Evolutionary conservation across 164 flowering plant genomes (phyloP).

Genomic region (Stephania cephalantha): DNA sequence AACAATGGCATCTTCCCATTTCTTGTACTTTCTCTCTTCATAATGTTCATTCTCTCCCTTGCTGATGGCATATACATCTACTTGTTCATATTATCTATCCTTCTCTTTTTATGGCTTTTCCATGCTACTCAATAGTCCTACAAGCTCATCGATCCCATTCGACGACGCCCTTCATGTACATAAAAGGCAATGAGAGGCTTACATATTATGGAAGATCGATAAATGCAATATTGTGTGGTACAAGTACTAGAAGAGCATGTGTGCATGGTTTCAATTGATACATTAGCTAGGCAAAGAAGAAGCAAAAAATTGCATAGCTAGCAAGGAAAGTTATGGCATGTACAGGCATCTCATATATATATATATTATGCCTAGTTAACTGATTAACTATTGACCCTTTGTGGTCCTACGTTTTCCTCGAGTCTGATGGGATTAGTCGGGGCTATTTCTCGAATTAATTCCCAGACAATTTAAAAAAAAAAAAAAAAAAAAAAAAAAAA

Average conservation of each 20-base stretch:
- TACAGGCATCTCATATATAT: too few relatives aligned
- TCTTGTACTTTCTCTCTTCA: not conserved
- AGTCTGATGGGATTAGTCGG: too few relatives aligned
- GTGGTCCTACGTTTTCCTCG: too few relatives aligned
- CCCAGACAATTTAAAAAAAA: too few relatives aligned
- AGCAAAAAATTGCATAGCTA: not conserved
- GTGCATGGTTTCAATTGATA: not conserved
- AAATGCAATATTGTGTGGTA: not conserved
- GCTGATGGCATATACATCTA: conserved; percentile 6
- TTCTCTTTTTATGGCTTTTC: conserved; percentile 3
- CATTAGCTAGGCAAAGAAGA: not conserved
- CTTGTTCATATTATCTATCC: conserved; percentile 5
- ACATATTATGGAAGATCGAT: not conserved
- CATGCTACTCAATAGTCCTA: not conserved
- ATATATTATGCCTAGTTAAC: too few relatives aligned
- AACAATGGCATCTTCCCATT: conserved; percentile 2
- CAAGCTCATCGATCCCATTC: not conserved
- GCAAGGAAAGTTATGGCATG: not conserved
- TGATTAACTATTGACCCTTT: too few relatives aligned
- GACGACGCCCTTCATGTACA: too few relatives aligned
- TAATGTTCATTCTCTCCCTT: not conserved
- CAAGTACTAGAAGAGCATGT: not conserved
- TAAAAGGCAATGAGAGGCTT: not conserved
- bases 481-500: too few relatives aligned
- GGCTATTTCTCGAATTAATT: too few relatives aligned